These are phyloP conservation scores for Ceratocystis variospora DNA, from an alignment of 2,329 filamentous ascomycete species.

Conservation along the genomic window DNA sequence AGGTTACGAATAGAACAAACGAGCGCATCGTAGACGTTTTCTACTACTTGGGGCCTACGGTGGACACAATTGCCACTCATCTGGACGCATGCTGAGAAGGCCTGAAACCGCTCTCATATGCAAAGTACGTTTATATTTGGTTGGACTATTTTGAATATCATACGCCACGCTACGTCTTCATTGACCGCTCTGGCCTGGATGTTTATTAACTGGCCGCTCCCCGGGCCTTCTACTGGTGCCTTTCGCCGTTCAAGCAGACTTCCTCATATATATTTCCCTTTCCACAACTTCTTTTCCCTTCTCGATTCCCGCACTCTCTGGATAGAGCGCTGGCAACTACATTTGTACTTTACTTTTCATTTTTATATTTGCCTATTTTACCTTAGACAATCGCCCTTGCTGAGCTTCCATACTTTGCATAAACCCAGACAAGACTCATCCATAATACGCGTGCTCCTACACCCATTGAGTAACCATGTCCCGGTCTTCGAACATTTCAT, in stretches of 20 bases:
- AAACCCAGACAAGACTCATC: too few relatives aligned
- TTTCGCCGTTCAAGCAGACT: not conserved
- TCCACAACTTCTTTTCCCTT: not conserved
- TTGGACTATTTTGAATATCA: not conserved
- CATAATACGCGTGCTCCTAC: not conserved
- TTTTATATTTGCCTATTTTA: too few relatives aligned
- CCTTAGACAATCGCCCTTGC: too few relatives aligned
- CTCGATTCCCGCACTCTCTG: too few relatives aligned
- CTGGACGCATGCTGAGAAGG: not conserved
- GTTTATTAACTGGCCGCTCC: conserved; percentile 4
- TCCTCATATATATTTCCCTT: not conserved
- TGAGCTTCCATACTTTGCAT: too few relatives aligned
- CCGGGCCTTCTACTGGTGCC: not conserved
- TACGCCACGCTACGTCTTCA: not conserved
- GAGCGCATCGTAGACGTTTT: not conserved
- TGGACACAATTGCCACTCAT: not conserved
- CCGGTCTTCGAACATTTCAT: not conserved
- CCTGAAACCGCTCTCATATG: conserved; percentile 6
- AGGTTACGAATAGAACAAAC: not conserved
- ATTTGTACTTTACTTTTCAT: too few relatives aligned
- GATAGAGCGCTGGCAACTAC: too few relatives aligned
- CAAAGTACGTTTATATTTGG: not conserved
- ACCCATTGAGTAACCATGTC: conserved; percentile 14
- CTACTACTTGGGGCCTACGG: not conserved
- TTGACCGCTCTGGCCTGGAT: not conserved